phyloP scores from a whole-genome alignment of 345 rosid genomes.

The Physaria fendleri region DNA sequence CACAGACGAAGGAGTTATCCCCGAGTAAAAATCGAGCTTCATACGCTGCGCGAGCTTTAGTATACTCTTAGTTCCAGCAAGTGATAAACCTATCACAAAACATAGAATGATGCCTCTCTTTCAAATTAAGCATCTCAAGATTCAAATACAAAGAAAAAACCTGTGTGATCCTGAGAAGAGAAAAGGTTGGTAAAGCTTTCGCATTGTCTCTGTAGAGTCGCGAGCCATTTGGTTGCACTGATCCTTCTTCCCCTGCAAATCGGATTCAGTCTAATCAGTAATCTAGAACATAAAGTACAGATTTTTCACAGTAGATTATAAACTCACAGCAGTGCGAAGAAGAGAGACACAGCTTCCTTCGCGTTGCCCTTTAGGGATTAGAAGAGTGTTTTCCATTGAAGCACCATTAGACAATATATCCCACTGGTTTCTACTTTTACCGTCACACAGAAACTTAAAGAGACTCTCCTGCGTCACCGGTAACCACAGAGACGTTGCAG shows the following conservation, averaged over 20 bases:
- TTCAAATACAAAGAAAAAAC: slow-evolving; percentile 9
- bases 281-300: slow-evolving; percentile 2
- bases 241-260: slow-evolving; percentile 34
- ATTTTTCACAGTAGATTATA: not conserved
- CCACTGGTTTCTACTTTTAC: slow-evolving; percentile 47
- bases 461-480: slow-evolving; percentile 43
- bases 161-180: slow-evolving; percentile 44
- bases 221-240: slow-evolving; percentile 58
- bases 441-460: slow-evolving; percentile 54
- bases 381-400: slow-evolving; percentile 39
- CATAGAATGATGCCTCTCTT: not conserved
- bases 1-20: slow-evolving; percentile 41
- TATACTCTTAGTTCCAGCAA: slow-evolving; percentile 44
- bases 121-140: slow-evolving; percentile 4
- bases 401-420: slow-evolving; percentile 48
- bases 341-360: slow-evolving; percentile 42
- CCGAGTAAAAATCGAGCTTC: slow-evolving; percentile 49
- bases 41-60: slow-evolving; percentile 52
- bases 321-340: slow-evolving; percentile 48
- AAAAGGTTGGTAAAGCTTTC: slow-evolving; percentile 33
- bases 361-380: slow-evolving; percentile 37
- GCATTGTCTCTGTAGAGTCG: slow-evolving; percentile 46
- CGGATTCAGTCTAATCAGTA: not conserved
- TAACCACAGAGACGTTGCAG: slow-evolving; percentile 63
- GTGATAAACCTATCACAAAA: slow-evolving; percentile 33